Evolutionary conservation across 306 rosid species (phyloP).

Genomic region (Sesbania bispinosa): DNA sequence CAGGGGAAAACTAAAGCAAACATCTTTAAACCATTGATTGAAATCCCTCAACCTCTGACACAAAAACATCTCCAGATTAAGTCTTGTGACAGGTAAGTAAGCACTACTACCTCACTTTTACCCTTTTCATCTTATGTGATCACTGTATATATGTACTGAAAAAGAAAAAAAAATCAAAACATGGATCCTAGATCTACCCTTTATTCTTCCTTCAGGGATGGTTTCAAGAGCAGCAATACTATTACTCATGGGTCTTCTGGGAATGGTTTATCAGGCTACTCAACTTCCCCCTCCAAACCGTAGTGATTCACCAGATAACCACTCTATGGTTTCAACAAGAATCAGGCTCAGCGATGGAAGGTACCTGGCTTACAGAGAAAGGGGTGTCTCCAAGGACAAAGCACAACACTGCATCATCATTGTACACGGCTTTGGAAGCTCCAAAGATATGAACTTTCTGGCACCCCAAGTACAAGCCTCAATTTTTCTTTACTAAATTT

Average conservation of each 20-base stretch:
- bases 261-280: conserved; percentile 66
- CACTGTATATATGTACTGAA: neutral
- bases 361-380: conserved; percentile 57
- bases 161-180: neutral
- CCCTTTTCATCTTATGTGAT: conserved; percentile 2
- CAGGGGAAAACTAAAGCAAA: neutral
- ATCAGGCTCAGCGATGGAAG: conserved; percentile 67
- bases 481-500: neutral
- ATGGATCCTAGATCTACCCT: conserved; percentile 33
- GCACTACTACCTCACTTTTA: neutral
- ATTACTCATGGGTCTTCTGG: conserved; percentile 63
- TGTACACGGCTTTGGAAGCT: conserved; percentile 63
- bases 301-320: conserved; percentile 17
- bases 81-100: conserved; percentile 37
- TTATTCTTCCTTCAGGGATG: conserved; percentile 36
- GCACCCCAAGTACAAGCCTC: conserved; percentile 34
- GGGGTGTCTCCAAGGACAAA: conserved; percentile 49
- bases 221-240: conserved; percentile 49
- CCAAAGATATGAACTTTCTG: conserved; percentile 53
- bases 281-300: conserved; percentile 50
- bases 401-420: conserved; percentile 46
- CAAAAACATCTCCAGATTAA: neutral
- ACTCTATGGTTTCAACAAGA: conserved; percentile 36
- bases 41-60: neutral
- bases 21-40: neutral